Conservation (phyloP, 164 flowering plant genomes). For the Aristolochia contorta region DNA sequence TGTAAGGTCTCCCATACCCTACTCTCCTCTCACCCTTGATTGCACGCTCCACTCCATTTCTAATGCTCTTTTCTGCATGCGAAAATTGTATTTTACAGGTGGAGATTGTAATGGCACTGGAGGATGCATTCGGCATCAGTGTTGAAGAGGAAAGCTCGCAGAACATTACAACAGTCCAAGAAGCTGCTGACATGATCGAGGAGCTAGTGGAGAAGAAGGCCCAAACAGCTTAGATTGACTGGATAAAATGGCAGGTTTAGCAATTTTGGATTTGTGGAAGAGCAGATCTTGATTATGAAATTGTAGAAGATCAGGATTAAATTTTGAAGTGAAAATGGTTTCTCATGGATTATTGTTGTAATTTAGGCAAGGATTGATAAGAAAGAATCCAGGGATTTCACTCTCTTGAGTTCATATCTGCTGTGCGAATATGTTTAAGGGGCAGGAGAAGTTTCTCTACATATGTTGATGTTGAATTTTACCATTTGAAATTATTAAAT, state of each 20-base stretch:
- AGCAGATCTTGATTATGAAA: too few relatives aligned
- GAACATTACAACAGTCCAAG: slow-evolving; percentile 64
- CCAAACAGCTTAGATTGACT: background rate
- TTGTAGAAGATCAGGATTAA: too few relatives aligned
- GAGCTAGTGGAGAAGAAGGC: slow-evolving; percentile 39
- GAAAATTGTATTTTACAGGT: slow-evolving; percentile 28
- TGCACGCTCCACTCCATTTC: too few relatives aligned
- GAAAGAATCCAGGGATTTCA: too few relatives aligned
- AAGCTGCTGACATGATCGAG: slow-evolving; percentile 84
- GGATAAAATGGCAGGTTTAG: background rate
- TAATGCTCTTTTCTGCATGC: background rate
- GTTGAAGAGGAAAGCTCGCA: slow-evolving; percentile 90
- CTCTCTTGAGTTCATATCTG: too few relatives aligned
- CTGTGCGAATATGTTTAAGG: too few relatives aligned
- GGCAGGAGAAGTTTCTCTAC: too few relatives aligned
- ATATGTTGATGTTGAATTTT: too few relatives aligned
- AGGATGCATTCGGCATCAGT: slow-evolving; percentile 72
- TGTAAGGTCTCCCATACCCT: slow-evolving; percentile 14
- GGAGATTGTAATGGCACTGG: slow-evolving; percentile 92
- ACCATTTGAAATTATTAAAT: too few relatives aligned
- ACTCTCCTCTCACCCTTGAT: background rate
- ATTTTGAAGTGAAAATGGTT: too few relatives aligned
- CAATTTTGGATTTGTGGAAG: background rate
- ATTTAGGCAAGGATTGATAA: too few relatives aligned
- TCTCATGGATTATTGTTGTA: too few relatives aligned